Percentiles rank a stretch among this genome's conserved stretches.
phyloP scores from a whole-genome alignment of 768 basidiomycete species.

The Mycena galopus region DNA sequence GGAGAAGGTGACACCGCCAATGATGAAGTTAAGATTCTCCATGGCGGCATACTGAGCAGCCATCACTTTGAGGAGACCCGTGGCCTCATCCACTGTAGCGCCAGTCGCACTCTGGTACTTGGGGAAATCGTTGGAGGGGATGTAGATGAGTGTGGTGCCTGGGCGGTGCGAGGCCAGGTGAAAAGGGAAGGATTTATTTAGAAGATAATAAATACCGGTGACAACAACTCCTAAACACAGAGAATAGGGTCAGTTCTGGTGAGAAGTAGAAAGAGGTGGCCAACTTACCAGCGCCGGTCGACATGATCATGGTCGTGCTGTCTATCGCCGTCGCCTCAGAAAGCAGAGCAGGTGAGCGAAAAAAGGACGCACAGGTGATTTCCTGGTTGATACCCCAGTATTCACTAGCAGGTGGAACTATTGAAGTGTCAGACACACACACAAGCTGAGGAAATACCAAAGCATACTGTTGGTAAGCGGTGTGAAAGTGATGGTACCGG shows the following conservation, averaged over 20 bases:
- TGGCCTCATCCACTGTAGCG: background rate
- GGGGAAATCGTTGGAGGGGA: slow-evolving; percentile 7
- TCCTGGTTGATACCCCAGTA: slow-evolving; percentile 76
- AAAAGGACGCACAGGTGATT: slow-evolving; percentile 49
- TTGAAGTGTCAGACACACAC: too few species aligned
- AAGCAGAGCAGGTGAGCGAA: too few species aligned
- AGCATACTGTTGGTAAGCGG: too few species aligned
- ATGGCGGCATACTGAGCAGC: slow-evolving; percentile 46
- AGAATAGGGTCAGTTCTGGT: too few species aligned
- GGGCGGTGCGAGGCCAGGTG: too few species aligned
- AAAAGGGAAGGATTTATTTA: too few species aligned
- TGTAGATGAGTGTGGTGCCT: slow-evolving; percentile 14
- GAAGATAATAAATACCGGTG: too few species aligned
- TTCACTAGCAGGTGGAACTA: slow-evolving; percentile 45
- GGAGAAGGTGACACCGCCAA: slow-evolving; percentile 7
- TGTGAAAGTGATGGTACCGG: slow-evolving; percentile 59
- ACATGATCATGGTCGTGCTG: background rate
- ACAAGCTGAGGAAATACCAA: too few species aligned
- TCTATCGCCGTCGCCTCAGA: slow-evolving; percentile 41
- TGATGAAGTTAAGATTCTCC: slow-evolving; percentile 38
- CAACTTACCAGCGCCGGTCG: slow-evolving; percentile 2
- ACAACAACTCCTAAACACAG: too few species aligned
- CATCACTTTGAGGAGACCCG: slow-evolving; percentile 5
- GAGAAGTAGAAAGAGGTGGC: too few species aligned
- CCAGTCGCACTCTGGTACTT: slow-evolving; percentile 8